Evolutionary conservation across 1,284 basidiomycete species (phyloP).

Genomic region (Pholiota adiposa): DNA sequence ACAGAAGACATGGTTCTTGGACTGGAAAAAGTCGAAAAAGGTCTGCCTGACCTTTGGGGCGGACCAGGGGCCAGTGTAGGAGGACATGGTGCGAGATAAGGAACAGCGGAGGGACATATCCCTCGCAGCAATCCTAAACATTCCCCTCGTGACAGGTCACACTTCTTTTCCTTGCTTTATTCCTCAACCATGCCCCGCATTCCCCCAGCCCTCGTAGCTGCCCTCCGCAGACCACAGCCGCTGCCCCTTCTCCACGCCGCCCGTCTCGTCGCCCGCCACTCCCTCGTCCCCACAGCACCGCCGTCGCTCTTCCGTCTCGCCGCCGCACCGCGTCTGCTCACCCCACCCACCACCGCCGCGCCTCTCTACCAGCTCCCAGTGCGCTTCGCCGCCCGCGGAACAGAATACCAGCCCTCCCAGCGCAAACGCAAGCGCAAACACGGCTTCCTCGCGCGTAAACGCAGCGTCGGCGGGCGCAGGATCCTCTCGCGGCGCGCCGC

Average conservation of each 20-base stretch:
- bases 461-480: slow-evolving; percentile 65
- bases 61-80: slow-evolving; percentile 56
- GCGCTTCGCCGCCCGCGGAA: slow-evolving; percentile 58
- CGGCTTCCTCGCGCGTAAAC: slow-evolving; percentile 79
- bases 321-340: neutral
- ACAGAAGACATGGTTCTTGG: slow-evolving; percentile 86
- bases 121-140: neutral
- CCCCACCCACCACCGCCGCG: slow-evolving; percentile 12
- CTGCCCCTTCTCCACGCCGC: slow-evolving; percentile 20
- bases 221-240: slow-evolving; percentile 21
- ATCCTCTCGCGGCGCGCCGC: slow-evolving; percentile 59
- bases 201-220: slow-evolving; percentile 24
- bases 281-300: slow-evolving; percentile 5
- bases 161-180: slow-evolving; percentile 16
- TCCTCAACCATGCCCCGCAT: slow-evolving; percentile 32
- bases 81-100: slow-evolving; percentile 31
- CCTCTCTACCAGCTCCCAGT: slow-evolving; percentile 35
- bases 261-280: slow-evolving; percentile 19
- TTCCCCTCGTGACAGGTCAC: slow-evolving; percentile 20
- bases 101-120: too few relatives aligned
- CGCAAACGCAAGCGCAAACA: slow-evolving; percentile 88
- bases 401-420: slow-evolving; percentile 89
- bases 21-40: slow-evolving; percentile 76
- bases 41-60: slow-evolving; percentile 81
- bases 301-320: slow-evolving; percentile 16